phyloP scores from a whole-genome alignment of 805 yeast genomes.

The Ogataea nitratoaversa region DNA sequence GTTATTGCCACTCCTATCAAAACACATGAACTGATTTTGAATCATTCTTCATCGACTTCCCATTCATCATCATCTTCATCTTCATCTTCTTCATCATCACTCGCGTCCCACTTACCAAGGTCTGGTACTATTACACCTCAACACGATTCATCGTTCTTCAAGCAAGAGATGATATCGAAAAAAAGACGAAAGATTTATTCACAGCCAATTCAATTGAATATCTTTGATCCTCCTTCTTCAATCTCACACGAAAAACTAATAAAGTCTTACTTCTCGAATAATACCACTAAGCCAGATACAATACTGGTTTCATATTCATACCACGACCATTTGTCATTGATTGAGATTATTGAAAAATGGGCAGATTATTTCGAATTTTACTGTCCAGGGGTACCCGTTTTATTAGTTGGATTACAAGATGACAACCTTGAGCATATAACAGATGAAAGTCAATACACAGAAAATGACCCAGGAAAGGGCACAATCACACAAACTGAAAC shows the following conservation, averaged over 20 bases:
- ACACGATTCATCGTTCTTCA: background rate
- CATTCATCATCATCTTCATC: background rate
- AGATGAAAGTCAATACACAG: background rate
- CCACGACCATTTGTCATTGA: conserved; percentile 52
- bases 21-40: background rate
- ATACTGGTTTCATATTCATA: conserved; percentile 66
- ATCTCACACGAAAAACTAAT: background rate
- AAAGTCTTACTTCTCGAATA: conserved; percentile 39
- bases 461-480: background rate
- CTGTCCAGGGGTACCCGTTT: conserved; percentile 68
- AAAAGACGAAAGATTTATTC: background rate
- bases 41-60: background rate
- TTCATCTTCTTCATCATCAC: background rate
- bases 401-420: conserved; percentile 69
- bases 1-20: background rate
- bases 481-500: too few relatives aligned
- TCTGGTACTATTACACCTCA: background rate
- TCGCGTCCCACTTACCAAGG: background rate
- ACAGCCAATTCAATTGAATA: background rate
- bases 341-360: conserved; percentile 71
- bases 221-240: background rate
- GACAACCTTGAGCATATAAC: conserved; percentile 33
- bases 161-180: background rate
- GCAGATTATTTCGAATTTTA: conserved; percentile 73
- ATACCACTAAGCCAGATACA: conserved; percentile 41